Evolutionary conservation across 495 filamentous ascomycete genomes (phyloP).

Genomic region (Hypomontagnella monticulosa): DNA sequence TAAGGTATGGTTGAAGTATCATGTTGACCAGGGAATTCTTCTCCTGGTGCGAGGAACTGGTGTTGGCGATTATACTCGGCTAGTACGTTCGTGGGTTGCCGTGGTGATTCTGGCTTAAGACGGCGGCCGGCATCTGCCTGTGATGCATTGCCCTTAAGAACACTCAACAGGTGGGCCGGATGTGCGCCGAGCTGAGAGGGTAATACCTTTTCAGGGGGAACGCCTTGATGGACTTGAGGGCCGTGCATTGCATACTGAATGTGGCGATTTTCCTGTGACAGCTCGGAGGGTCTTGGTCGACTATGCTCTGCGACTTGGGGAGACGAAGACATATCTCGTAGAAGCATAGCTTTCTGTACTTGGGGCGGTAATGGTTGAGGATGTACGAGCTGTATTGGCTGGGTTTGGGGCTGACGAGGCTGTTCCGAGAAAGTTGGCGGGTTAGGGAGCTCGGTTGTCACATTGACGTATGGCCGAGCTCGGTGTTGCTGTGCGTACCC

Average conservation of each 20-base stretch:
- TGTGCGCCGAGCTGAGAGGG: conserved; percentile 71
- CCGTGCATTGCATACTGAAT: conserved; percentile 17
- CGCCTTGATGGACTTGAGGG: conserved; percentile 8
- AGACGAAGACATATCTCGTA: conserved; percentile 34
- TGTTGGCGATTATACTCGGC: conserved; percentile 14
- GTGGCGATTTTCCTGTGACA: conserved; percentile 41
- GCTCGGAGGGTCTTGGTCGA: conserved; percentile 39
- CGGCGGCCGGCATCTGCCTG: conserved; percentile 20
- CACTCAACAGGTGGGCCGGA: conserved; percentile 68
- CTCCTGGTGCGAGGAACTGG: conserved; percentile 28
- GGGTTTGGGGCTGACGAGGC: conserved; percentile 23
- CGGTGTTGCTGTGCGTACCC: conserved; percentile 36
- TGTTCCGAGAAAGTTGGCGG: conserved; percentile 20
- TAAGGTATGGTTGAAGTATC: conserved; percentile 20
- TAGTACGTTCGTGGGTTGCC: conserved; percentile 28
- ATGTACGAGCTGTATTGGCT: conserved; percentile 59
- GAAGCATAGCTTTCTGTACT: conserved; percentile 55
- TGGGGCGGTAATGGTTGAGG: conserved; percentile 65
- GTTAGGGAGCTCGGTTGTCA: conserved; percentile 27
- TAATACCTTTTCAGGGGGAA: conserved; percentile 60
- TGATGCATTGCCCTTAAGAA: conserved; percentile 62
- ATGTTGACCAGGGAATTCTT: conserved; percentile 35
- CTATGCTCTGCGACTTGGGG: conserved; percentile 27
- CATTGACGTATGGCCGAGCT: conserved; percentile 39
- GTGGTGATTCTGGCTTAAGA: conserved; percentile 9